These are phyloP conservation scores for Cicer cuneatum DNA, from an alignment of 306 rosid genomes.

Conservation along the genomic window DNA sequence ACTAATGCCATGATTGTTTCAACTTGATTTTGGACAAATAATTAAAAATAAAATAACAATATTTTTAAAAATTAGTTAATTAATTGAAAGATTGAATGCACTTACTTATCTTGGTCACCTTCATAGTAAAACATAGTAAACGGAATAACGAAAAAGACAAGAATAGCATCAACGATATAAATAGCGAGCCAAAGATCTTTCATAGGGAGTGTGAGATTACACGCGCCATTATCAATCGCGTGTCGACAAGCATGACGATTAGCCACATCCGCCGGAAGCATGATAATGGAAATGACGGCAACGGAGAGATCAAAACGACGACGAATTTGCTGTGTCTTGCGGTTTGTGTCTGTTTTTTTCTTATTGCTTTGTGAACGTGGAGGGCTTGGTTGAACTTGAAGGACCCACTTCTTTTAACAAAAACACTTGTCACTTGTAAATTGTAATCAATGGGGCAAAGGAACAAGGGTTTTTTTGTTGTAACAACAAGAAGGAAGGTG, in stretches of 20 bases:
- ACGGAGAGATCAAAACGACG: constrained; percentile 83
- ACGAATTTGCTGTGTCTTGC: constrained; percentile 45
- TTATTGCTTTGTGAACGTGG: constrained; percentile 3
- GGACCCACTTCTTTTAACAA: constrained; percentile 11
- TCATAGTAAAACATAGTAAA: constrained; percentile 96
- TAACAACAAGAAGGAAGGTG: too few relatives aligned
- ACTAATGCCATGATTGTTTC: too few relatives aligned
- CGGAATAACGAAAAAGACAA: constrained; percentile 89
- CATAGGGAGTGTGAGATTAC: constrained; percentile 90
- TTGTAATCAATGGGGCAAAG: neutral
- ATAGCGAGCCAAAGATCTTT: constrained; percentile 96
- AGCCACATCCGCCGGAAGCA: constrained; percentile 95
- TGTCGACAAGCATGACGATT: constrained; percentile 93
- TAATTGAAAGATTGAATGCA: constrained; percentile 15
- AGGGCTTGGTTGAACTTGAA: neutral
- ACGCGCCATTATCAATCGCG: constrained; percentile 86
- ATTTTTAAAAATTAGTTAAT: neutral
- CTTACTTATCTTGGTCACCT: constrained; percentile 98
- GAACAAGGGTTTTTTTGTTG: too few relatives aligned
- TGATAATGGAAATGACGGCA: constrained; percentile 84
- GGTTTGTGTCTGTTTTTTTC: neutral
- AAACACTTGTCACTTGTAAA: too few relatives aligned
- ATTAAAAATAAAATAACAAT: too few relatives aligned
- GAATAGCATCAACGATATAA: constrained; percentile 75
- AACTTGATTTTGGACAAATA: too few relatives aligned